phyloP scores from a whole-genome alignment of 2,329 filamentous ascomycete species.

The Thelonectria olida region DNA sequence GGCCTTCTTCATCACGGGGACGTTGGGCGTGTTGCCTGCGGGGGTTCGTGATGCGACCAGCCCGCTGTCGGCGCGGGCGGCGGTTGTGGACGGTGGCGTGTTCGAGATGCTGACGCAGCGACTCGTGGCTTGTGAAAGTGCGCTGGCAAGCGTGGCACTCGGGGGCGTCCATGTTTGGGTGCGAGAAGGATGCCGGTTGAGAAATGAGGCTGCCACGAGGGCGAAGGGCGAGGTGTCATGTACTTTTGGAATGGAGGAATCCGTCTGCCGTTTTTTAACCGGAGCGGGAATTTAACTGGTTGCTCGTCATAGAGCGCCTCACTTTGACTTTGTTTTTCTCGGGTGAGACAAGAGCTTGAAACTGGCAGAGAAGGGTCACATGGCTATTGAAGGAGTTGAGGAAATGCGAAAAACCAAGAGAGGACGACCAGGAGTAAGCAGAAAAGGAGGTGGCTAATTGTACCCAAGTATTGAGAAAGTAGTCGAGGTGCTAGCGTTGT shows the following conservation, averaged over 20 bases:
- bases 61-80: background rate
- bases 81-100: background rate
- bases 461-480: too few species aligned
- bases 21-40: background rate
- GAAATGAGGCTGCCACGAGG: too few species aligned
- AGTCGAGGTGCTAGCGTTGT: too few species aligned
- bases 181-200: too few species aligned
- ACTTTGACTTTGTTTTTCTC: background rate
- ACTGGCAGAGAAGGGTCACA: background rate
- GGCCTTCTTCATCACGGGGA: background rate
- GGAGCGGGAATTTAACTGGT: background rate
- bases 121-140: background rate
- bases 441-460: too few species aligned
- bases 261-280: background rate
- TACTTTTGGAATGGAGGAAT: background rate
- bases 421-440: too few species aligned
- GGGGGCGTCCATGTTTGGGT: background rate
- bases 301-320: background rate
- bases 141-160: background rate
- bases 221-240: background rate
- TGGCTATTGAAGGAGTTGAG: too few species aligned
- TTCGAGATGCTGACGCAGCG: background rate
- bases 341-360: background rate
- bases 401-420: too few species aligned
- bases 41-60: background rate